A percentile compares a stretch with the other conserved stretches of the same genome.
Evolutionary conservation across 192 early-diverging fungal species (phyloP).

Genomic region (Funneliformis geosporum): DNA sequence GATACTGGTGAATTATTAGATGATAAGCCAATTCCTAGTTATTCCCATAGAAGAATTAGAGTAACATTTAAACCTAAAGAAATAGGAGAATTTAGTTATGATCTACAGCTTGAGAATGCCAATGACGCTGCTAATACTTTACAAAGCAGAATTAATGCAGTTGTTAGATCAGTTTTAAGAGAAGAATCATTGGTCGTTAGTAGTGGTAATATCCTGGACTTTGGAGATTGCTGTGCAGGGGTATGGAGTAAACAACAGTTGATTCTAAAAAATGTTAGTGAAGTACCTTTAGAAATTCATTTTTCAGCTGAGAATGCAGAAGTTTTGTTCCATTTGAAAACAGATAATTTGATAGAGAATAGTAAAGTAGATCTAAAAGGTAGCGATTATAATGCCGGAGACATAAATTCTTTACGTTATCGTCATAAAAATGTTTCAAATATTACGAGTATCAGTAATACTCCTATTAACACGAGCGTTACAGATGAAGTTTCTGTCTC

Average conservation of each 20-base stretch:
- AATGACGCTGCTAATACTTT: slow-evolving; percentile 85
- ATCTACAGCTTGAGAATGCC: slow-evolving; percentile 86
- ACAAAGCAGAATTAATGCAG: slow-evolving; percentile 77
- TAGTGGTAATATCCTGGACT: slow-evolving; percentile 78
- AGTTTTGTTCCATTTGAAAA: slow-evolving; percentile 57
- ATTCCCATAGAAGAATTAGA: slow-evolving; percentile 69
- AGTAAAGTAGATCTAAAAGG: slow-evolving; percentile 6
- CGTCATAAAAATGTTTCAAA: not conserved
- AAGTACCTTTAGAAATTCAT: slow-evolving; percentile 71
- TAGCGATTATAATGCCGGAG: not conserved
- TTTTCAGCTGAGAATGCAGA: slow-evolving; percentile 66
- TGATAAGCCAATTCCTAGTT: slow-evolving; percentile 65
- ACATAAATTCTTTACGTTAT: not conserved
- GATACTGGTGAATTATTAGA: slow-evolving; percentile 59
- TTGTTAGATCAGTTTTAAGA: slow-evolving; percentile 69
- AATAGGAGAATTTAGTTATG: slow-evolving; percentile 88
- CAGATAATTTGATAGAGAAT: slow-evolving; percentile 27
- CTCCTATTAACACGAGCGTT: slow-evolving; percentile 39
- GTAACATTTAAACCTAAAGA: slow-evolving; percentile 85
- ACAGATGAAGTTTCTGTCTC: slow-evolving; percentile 54
- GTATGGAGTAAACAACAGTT: slow-evolving; percentile 79
- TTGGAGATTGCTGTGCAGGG: slow-evolving; percentile 94
- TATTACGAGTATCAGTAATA: slow-evolving; percentile 12
- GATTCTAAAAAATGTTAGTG: slow-evolving; percentile 79
- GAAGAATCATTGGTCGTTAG: slow-evolving; percentile 75